A percentile compares a stretch with the other conserved stretches of the same genome.
These are phyloP conservation scores for Aspergillus oerlinghausenensis DNA, from an alignment of 2,329 filamentous ascomycete genomes.

Conservation along the genomic window DNA sequence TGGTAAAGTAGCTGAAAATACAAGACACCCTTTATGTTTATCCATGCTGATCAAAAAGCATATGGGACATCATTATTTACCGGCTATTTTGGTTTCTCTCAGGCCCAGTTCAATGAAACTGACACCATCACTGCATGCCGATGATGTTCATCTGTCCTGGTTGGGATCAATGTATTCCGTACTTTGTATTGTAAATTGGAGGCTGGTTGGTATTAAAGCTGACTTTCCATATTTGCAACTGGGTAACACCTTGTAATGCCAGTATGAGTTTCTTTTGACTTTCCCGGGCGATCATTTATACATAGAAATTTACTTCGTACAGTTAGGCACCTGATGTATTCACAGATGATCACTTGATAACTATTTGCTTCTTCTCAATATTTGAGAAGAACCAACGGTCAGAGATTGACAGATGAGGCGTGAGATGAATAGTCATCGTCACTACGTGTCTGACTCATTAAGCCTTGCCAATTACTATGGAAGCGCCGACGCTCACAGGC, in stretches of 20 bases:
- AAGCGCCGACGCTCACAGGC: neutral
- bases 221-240: neutral
- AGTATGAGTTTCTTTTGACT: neutral
- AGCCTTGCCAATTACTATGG: neutral
- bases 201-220: neutral
- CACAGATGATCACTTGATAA: constrained; percentile 12
- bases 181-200: neutral
- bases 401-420: neutral
- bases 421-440: neutral
- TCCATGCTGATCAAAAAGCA: neutral
- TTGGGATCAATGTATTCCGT: neutral
- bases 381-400: neutral
- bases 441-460: neutral
- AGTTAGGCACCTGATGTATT: neutral
- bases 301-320: neutral
- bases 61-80: neutral
- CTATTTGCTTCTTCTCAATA: constrained; percentile 2
- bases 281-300: constrained; percentile 7
- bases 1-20: neutral
- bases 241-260: neutral
- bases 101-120: neutral
- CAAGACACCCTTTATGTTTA: neutral
- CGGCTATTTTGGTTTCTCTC: neutral
- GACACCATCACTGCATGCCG: neutral
- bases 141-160: neutral